Evolutionary conservation across 176 grass and related monocot genomes (phyloP).

Genomic region (Cymbopogon citratus): DNA sequence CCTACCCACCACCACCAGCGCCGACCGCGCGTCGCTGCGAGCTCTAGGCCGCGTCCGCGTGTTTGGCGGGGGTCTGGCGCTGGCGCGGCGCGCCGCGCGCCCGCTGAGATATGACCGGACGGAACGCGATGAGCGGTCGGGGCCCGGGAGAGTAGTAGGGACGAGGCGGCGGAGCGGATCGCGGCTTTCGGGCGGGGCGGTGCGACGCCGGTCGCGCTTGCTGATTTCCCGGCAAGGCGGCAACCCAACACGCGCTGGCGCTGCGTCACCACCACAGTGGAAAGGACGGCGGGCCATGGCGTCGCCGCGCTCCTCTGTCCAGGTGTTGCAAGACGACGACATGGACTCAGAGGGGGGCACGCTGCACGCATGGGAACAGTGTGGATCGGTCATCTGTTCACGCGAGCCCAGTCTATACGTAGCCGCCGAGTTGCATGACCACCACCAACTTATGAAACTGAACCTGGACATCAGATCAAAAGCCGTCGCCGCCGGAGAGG

Average conservation of each 20-base stretch:
- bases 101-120: neutral
- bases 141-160: neutral
- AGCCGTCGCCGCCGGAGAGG: conserved; percentile 17
- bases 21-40: neutral
- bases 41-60: neutral
- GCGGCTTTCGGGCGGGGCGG: neutral
- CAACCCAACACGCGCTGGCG: too few species aligned
- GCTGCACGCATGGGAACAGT: neutral
- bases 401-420: neutral
- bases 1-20: neutral
- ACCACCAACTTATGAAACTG: neutral
- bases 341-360: neutral
- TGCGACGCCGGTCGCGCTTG: neutral
- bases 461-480: neutral
- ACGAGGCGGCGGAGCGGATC: neutral
- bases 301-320: neutral
- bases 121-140: neutral
- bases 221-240: too few species aligned
- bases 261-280: too few species aligned
- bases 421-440: neutral
- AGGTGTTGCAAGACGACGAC: conserved; percentile 9
- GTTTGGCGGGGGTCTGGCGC: neutral
- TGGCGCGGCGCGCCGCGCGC: neutral
- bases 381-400: neutral
- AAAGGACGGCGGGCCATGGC: too few species aligned